phyloP scores from a whole-genome alignment of 352 stramenopile genomes.

The Hyaloperonospora arabidopsidis region DNA sequence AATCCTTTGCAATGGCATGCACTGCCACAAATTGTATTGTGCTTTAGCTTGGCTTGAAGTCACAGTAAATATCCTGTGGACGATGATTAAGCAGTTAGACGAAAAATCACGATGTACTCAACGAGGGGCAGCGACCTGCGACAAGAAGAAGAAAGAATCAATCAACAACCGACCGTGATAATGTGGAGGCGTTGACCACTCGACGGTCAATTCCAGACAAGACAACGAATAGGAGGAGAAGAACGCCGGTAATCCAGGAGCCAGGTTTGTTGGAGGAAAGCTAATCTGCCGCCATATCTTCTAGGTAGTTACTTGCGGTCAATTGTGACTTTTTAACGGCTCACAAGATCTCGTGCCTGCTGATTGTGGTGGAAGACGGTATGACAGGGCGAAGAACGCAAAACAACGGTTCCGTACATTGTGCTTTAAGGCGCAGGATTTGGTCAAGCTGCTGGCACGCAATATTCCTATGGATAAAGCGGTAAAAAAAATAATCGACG shows the following conservation, averaged over 20 bases:
- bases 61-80: too few species aligned
- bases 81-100: constrained; percentile 49
- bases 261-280: constrained; percentile 95
- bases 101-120: constrained; percentile 37
- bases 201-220: constrained; percentile 90
- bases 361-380: constrained; percentile 96
- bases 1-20: too few species aligned
- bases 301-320: constrained; percentile 97
- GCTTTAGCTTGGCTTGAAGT: too few species aligned
- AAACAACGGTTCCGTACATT: constrained; percentile 96
- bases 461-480: constrained; percentile 93
- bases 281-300: constrained; percentile 99
- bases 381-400: constrained; percentile 90
- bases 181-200: constrained; percentile 96
- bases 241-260: constrained; percentile 57
- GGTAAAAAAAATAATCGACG: constrained; percentile 96
- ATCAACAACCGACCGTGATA: constrained; percentile 99
- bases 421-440: constrained; percentile 97
- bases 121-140: constrained; percentile 31
- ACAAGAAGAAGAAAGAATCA: constrained; percentile 91
- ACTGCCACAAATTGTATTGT: too few species aligned
- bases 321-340: constrained; percentile 92
- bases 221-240: constrained; percentile 80
- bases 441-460: constrained; percentile 97
- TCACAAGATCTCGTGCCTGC: constrained; percentile 93